Evolutionary conservation across 768 basidiomycete genomes (phyloP).

Genomic region (Boletus rufocinnamomeus): DNA sequence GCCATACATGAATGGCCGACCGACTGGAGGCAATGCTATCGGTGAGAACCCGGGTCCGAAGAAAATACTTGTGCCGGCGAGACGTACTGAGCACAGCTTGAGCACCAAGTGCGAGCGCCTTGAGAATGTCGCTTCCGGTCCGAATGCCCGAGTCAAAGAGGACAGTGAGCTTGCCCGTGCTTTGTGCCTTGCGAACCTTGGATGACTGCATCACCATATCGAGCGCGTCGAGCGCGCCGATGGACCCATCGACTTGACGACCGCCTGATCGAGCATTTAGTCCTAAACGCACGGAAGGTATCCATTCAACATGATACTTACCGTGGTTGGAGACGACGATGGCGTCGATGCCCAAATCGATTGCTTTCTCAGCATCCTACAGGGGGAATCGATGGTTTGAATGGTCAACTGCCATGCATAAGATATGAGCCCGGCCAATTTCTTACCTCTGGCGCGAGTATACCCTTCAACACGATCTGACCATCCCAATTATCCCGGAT

Average conservation of each 20-base stretch:
- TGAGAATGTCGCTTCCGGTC: constrained; percentile 53
- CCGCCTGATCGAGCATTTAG: constrained; percentile 48
- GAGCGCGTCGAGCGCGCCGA: constrained; percentile 71
- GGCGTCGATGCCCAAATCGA: constrained; percentile 65
- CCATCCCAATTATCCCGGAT: constrained; percentile 51
- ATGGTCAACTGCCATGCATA: neutral
- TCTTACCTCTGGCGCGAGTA: constrained; percentile 29
- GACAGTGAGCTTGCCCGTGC: constrained; percentile 60
- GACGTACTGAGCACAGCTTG: constrained; percentile 48
- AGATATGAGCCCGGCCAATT: neutral
- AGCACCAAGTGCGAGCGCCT: constrained; percentile 59
- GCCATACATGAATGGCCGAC: constrained; percentile 48
- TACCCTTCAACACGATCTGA: constrained; percentile 50
- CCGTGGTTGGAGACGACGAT: constrained; percentile 84
- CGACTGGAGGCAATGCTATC: constrained; percentile 27
- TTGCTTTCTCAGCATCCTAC: constrained; percentile 54
- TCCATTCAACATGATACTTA: constrained; percentile 27
- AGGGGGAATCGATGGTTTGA: neutral
- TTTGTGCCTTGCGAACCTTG: constrained; percentile 57
- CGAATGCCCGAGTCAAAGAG: constrained; percentile 68
- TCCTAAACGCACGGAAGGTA: neutral
- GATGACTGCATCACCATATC: constrained; percentile 65
- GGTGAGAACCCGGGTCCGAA: neutral
- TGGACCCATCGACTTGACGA: constrained; percentile 76
- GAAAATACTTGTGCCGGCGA: neutral